Percentiles rank a stretch among this genome's conserved stretches.
phyloP scores from a whole-genome alignment of 257 asterid genomes.

The Linderniella brevidens region DNA sequence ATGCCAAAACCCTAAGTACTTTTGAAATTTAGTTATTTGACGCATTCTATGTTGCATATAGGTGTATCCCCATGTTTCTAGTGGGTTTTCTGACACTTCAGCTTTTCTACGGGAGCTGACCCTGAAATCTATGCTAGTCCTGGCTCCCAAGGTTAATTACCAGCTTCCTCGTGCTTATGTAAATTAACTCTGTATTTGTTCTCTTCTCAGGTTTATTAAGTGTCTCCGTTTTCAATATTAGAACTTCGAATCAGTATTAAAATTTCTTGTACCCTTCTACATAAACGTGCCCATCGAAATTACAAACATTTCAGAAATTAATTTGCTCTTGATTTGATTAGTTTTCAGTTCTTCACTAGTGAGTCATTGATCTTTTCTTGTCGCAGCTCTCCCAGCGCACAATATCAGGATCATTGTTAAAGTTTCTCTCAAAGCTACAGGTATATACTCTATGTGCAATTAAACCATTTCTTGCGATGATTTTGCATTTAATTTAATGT shows the following conservation, averaged over 20 bases:
- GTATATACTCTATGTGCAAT: slow-evolving; percentile 12
- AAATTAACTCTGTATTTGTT: no score
- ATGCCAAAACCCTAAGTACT: neutral
- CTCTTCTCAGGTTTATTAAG: no score
- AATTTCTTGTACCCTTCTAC: no score
- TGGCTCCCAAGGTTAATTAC: slow-evolving; percentile 82
- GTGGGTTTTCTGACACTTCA: slow-evolving; percentile 92
- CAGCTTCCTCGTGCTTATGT: no score
- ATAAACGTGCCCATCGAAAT: no score
- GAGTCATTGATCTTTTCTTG: slow-evolving; percentile 6
- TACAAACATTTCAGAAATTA: no score
- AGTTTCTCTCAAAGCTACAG: slow-evolving; percentile 96
- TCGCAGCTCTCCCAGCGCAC: slow-evolving; percentile 96
- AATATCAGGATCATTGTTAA: slow-evolving; percentile 69
- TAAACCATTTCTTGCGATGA: neutral
- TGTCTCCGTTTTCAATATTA: no score
- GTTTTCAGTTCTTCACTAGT: neutral
- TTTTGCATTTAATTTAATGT: slow-evolving; percentile 10
- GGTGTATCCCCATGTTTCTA: slow-evolving; percentile 94
- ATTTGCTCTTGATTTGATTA: no score
- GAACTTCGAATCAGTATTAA: no score
- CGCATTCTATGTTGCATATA: slow-evolving; percentile 7
- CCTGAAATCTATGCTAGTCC: slow-evolving; percentile 87
- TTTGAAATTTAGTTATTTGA: no score
- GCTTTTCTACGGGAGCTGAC: slow-evolving; percentile 92